Conservation (phyloP, 768 basidiomycete genomes). For the Crepidotus variabilis region DNA sequence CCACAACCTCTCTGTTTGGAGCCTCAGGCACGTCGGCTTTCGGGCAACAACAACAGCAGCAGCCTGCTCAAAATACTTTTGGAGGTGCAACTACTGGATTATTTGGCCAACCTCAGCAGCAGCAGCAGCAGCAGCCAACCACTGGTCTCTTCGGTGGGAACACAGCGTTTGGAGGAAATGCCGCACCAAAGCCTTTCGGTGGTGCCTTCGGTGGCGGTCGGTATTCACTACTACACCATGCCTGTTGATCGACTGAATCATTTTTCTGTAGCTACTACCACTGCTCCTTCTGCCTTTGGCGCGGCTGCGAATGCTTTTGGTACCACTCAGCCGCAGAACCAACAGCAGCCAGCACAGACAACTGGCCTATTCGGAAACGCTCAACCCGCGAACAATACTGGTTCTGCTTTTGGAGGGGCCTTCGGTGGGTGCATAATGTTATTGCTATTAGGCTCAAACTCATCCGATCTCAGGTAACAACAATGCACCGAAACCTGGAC, state of each 20-base stretch:
- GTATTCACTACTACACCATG: background rate
- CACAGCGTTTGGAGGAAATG: slow-evolving; percentile 29
- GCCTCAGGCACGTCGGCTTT: slow-evolving; percentile 26
- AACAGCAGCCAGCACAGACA: slow-evolving; percentile 27
- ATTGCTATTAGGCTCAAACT: background rate
- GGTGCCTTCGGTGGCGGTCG: slow-evolving; percentile 18
- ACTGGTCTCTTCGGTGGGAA: slow-evolving; percentile 28
- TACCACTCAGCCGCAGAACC: slow-evolving; percentile 11
- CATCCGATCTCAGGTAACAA: slow-evolving; percentile 10
- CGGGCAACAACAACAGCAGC: slow-evolving; percentile 25
- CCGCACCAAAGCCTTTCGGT: slow-evolving; percentile 25
- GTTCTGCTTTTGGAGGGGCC: slow-evolving; percentile 38
- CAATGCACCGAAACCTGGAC: slow-evolving; percentile 20
- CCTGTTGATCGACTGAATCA: background rate
- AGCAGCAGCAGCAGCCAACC: slow-evolving; percentile 20
- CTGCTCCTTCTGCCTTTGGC: slow-evolving; percentile 12
- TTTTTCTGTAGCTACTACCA: slow-evolving; percentile 3
- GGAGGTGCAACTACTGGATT: slow-evolving; percentile 22
- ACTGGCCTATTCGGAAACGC: slow-evolving; percentile 30
- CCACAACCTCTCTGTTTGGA: slow-evolving; percentile 34
- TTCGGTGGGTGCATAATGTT: background rate
- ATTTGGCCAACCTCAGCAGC: slow-evolving; percentile 36
- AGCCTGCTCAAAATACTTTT: slow-evolving; percentile 16
- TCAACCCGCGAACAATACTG: slow-evolving; percentile 20
- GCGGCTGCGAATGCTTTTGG: slow-evolving; percentile 31